Evolutionary conservation across 371 early-diverging fungal genomes (phyloP).

Genomic region (Rhizopus arrhizus): DNA sequence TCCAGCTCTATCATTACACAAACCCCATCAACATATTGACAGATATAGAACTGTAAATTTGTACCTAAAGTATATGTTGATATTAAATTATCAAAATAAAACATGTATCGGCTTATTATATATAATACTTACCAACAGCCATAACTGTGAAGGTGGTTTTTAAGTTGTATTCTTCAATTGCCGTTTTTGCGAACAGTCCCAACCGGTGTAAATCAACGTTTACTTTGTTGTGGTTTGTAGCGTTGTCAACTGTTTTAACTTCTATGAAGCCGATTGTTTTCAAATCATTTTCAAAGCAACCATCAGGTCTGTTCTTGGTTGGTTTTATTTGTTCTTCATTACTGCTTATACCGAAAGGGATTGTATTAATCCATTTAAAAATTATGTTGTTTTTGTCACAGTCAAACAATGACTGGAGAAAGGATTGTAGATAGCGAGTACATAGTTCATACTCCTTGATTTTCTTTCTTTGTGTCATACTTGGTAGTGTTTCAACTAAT

Average conservation of each 20-base stretch:
- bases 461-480: constrained; percentile 8
- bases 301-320: constrained; percentile 19
- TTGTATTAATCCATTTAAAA: constrained; percentile 21
- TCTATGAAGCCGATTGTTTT: constrained; percentile 13
- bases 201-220: constrained; percentile 16
- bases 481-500: constrained; percentile 16
- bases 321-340: constrained; percentile 2
- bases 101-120: constrained; percentile 10
- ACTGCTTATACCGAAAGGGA: constrained; percentile 2
- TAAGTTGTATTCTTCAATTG: constrained; percentile 6
- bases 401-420: constrained; percentile 15
- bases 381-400: constrained; percentile 10
- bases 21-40: constrained; percentile 11
- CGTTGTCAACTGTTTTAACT: constrained; percentile 12
- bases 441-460: constrained; percentile 12
- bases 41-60: constrained; percentile 12
- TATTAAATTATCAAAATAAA: constrained; percentile 6
- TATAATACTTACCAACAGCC: constrained; percentile 16
- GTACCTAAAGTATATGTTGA: constrained; percentile 19
- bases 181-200: constrained; percentile 12
- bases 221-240: constrained; percentile 14
- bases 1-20: constrained; percentile 18
- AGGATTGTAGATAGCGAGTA: constrained; percentile 10
- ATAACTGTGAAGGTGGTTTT: constrained; percentile 16
- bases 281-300: constrained; percentile 15